These are phyloP conservation scores for Dioscorea alata DNA, from an alignment of 106 monocot species.

Conservation along the genomic window DNA sequence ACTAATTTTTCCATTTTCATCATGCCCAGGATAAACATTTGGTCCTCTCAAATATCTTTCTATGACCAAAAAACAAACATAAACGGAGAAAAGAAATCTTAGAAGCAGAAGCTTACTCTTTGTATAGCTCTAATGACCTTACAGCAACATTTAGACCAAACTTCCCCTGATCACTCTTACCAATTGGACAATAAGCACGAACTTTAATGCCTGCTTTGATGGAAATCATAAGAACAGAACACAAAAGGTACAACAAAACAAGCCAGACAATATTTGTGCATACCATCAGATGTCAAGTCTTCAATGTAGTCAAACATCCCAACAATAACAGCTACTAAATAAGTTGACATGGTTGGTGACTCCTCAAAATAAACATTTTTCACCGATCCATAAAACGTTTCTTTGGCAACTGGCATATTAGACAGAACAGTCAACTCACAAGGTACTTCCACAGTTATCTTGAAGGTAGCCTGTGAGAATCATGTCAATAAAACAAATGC, in stretches of 20 bases:
- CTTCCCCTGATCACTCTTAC: constrained; percentile 73
- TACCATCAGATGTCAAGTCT: constrained; percentile 60
- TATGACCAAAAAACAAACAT: background rate
- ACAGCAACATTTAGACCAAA: constrained; percentile 92
- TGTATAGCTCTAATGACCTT: constrained; percentile 62
- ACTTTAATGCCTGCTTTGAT: constrained; percentile 71
- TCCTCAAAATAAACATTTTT: constrained; percentile 70
- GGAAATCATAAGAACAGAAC: background rate
- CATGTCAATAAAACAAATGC: background rate
- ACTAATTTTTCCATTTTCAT: too few species aligned
- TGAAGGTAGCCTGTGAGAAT: constrained; percentile 68
- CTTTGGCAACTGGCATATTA: constrained; percentile 73
- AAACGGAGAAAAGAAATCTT: background rate
- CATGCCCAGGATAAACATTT: too few species aligned
- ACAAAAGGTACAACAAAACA: background rate
- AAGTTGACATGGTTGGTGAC: constrained; percentile 95
- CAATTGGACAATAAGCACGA: constrained; percentile 77
- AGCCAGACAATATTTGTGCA: background rate
- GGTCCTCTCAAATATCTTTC: background rate
- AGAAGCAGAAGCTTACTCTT: constrained; percentile 30
- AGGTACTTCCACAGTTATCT: constrained; percentile 79
- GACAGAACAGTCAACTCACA: constrained; percentile 81
- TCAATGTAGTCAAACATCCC: constrained; percentile 90
- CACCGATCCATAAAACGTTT: constrained; percentile 38
- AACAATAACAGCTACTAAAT: constrained; percentile 88